phyloP scores from a whole-genome alignment of 1,284 basidiomycete species.

The Ustilago hordei region DNA sequence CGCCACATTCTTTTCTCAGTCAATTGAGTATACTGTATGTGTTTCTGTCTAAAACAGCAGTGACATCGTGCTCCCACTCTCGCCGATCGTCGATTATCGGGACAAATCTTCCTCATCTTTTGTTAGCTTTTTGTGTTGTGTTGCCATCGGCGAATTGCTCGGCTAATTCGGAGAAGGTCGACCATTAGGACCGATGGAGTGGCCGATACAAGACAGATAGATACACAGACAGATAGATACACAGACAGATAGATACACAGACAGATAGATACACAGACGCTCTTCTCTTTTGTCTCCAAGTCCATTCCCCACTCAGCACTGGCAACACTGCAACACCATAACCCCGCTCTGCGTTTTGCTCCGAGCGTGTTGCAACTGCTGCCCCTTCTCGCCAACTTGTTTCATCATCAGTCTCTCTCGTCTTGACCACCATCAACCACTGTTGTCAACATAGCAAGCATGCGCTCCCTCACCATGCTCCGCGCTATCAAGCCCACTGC shows the following conservation, averaged over 20 bases:
- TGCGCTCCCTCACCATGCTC: slow-evolving; percentile 30
- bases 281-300: slow-evolving; percentile 1
- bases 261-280: background rate
- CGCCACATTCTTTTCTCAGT: too few relatives aligned
- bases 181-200: slow-evolving; percentile 32
- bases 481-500: slow-evolving; percentile 34
- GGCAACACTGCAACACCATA: background rate
- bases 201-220: slow-evolving; percentile 1
- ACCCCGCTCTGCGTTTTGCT: slow-evolving; percentile 16
- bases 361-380: background rate
- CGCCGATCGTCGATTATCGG: too few relatives aligned
- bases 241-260: background rate
- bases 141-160: slow-evolving; percentile 5
- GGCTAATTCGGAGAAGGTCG: slow-evolving; percentile 5
- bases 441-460: slow-evolving; percentile 6
- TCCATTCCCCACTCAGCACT: background rate
- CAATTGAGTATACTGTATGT: too few relatives aligned
- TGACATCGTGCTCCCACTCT: too few relatives aligned
- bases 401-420: background rate
- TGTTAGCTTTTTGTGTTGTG: too few relatives aligned
- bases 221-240: background rate
- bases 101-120: too few relatives aligned
- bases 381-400: background rate
- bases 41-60: too few relatives aligned
- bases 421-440: slow-evolving; percentile 7